These are phyloP conservation scores for Nigrospora osmanthi DNA, from an alignment of 2,329 filamentous ascomycete species.

Conservation along the genomic window DNA sequence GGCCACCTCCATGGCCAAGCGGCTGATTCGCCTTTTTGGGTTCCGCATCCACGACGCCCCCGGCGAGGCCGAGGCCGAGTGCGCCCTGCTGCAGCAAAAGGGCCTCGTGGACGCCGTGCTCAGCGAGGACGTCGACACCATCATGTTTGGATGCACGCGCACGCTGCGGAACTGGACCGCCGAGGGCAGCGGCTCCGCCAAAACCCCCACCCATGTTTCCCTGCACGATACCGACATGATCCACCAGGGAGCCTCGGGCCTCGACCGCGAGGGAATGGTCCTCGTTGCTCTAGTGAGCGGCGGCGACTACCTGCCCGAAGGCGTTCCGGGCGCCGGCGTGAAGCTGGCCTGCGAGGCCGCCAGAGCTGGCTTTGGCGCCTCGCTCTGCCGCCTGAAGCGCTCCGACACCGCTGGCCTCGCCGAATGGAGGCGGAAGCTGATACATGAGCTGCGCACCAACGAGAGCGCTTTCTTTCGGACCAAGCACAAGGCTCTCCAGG, in stretches of 20 bases:
- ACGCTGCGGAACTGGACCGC: slow-evolving; percentile 79
- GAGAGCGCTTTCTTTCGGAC: slow-evolving; percentile 72
- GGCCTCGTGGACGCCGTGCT: slow-evolving; percentile 88
- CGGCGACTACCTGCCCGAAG: slow-evolving; percentile 86
- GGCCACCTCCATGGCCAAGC: slow-evolving; percentile 71
- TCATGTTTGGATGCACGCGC: slow-evolving; percentile 87
- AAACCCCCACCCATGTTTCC: slow-evolving; percentile 76
- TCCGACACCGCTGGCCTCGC: slow-evolving; percentile 51
- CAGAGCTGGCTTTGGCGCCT: slow-evolving; percentile 74
- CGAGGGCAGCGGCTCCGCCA: slow-evolving; percentile 55
- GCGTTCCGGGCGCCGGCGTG: slow-evolving; percentile 78
- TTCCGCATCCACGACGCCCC: slow-evolving; percentile 81
- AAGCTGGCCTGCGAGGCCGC: slow-evolving; percentile 88
- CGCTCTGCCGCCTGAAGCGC: slow-evolving; percentile 58
- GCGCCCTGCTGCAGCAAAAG: slow-evolving; percentile 72
- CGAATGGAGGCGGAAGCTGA: slow-evolving; percentile 65
- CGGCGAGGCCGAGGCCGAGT: slow-evolving; percentile 94
- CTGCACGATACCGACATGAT: slow-evolving; percentile 63
- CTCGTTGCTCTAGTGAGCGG: slow-evolving; percentile 91
- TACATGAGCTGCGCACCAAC: slow-evolving; percentile 75
- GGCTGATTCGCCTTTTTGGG: slow-evolving; percentile 75
- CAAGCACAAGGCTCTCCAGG: slow-evolving; percentile 63
- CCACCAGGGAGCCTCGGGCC: slow-evolving; percentile 39
- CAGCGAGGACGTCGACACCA: slow-evolving; percentile 92
- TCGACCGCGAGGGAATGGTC: slow-evolving; percentile 86